Evolutionary conservation across 352 stramenopile species (phyloP).

Genomic region (Globisporangium nodosum): DNA sequence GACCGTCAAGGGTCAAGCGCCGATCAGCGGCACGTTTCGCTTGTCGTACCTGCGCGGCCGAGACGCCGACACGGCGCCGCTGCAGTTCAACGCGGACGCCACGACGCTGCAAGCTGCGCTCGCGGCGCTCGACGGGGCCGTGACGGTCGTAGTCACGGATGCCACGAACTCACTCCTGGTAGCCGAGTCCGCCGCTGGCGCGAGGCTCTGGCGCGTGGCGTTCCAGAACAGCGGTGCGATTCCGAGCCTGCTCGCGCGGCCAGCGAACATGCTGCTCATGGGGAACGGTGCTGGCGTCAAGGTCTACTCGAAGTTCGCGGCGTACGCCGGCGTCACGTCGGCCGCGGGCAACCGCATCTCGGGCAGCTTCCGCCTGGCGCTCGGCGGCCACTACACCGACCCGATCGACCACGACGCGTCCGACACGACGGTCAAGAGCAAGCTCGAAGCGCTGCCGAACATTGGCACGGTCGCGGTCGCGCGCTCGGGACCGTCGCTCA

Average conservation of each 20-base stretch:
- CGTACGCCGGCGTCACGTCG: constrained; percentile 41
- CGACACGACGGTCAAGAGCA: constrained; percentile 88
- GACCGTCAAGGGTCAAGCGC: constrained; percentile 75
- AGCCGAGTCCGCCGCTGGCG: constrained; percentile 26
- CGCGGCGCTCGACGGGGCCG: constrained; percentile 71
- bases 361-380: constrained; percentile 84
- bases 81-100: constrained; percentile 50
- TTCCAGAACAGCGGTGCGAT: constrained; percentile 91
- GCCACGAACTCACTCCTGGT: constrained; percentile 32
- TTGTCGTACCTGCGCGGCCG: constrained; percentile 80
- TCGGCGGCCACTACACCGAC: constrained; percentile 86
- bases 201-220: constrained; percentile 85
- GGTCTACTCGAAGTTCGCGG: constrained; percentile 69
- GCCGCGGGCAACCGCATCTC: constrained; percentile 84
- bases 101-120: constrained; percentile 66
- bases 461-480: constrained; percentile 87
- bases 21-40: constrained; percentile 87
- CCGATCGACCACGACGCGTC: constrained; percentile 91
- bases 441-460: constrained; percentile 91
- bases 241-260: constrained; percentile 73
- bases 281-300: constrained; percentile 82
- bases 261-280: constrained; percentile 72
- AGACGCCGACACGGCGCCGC: constrained; percentile 64
- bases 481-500: constrained; percentile 75
- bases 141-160: constrained; percentile 72